Percentiles rank a stretch among this genome's conserved stretches.
Evolutionary conservation across 108 stramenopile genomes (phyloP).

Genomic region (Stephanodiscus triporus): DNA sequence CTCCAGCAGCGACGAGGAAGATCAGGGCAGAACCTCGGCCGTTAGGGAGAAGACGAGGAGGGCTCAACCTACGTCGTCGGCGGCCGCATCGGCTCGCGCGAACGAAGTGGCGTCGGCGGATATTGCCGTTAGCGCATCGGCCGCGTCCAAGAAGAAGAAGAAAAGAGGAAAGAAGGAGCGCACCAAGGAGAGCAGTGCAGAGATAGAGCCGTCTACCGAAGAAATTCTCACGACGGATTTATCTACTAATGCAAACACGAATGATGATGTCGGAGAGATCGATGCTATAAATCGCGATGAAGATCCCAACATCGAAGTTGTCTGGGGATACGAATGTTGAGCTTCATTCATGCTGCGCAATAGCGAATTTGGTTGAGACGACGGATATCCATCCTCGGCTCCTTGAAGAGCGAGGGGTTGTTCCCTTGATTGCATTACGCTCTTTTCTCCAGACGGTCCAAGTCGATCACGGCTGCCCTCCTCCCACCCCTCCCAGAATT

Average conservation of each 20-base stretch:
- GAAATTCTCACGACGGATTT: background rate
- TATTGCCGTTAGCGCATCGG: constrained; percentile 5
- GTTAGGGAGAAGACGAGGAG: constrained; percentile 32
- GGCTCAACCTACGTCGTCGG: background rate
- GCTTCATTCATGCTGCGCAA: constrained; percentile 74
- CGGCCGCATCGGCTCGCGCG: background rate
- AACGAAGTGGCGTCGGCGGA: background rate
- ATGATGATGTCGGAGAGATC: constrained; percentile 19
- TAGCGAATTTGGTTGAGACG: constrained; percentile 82
- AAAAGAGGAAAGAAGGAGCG: constrained; percentile 73
- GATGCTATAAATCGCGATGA: constrained; percentile 25
- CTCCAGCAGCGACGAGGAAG: constrained; percentile 60
- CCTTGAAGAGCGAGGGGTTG: constrained; percentile 72
- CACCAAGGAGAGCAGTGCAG: constrained; percentile 19
- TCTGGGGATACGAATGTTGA: constrained; percentile 75
- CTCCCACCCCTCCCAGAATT: too few species aligned
- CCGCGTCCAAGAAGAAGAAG: constrained; percentile 51
- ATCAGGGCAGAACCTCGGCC: constrained; percentile 68
- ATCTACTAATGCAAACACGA: background rate
- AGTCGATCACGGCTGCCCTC: too few species aligned
- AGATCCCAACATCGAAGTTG: constrained; percentile 5
- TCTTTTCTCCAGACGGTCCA: constrained; percentile 50
- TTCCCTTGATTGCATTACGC: constrained; percentile 71
- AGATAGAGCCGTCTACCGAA: constrained; percentile 2
- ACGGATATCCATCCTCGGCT: constrained; percentile 71